phyloP scores from a whole-genome alignment of 768 basidiomycete species.

The Hortiboletus flavorubellus region DNA sequence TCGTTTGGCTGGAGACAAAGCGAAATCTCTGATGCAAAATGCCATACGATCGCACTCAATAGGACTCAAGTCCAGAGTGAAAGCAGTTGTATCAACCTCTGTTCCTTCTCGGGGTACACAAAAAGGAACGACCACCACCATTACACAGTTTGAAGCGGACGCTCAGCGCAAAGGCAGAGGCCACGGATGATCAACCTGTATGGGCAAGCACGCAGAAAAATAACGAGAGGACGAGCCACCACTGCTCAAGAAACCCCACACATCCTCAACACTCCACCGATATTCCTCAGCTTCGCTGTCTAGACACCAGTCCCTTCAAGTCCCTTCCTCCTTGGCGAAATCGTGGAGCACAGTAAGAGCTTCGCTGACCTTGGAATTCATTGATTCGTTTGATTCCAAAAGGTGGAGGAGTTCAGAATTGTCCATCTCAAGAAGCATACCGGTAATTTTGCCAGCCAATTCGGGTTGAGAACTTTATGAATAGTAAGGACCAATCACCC shows the following conservation, averaged over 20 bases:
- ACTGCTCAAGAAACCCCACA: slow-evolving; percentile 35
- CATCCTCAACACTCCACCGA: slow-evolving; percentile 9
- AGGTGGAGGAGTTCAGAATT: slow-evolving; percentile 89
- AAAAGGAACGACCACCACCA: slow-evolving; percentile 52
- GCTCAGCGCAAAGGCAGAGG: slow-evolving; percentile 38
- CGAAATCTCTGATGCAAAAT: neutral
- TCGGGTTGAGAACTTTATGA: slow-evolving; percentile 73
- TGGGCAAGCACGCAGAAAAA: slow-evolving; percentile 35
- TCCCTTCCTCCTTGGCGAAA: slow-evolving; percentile 54
- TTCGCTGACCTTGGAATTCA: slow-evolving; percentile 89
- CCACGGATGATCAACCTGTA: slow-evolving; percentile 36
- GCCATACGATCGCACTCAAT: neutral
- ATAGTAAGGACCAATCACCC: slow-evolving; percentile 7
- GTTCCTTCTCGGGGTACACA: slow-evolving; percentile 51
- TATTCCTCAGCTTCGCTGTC: neutral
- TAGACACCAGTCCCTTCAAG: no score
- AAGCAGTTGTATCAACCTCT: slow-evolving; percentile 58
- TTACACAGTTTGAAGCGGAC: slow-evolving; percentile 38
- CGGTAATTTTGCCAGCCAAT: slow-evolving; percentile 96
- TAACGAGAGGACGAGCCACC: slow-evolving; percentile 48
- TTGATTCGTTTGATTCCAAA: slow-evolving; percentile 75
- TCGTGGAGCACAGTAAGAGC: slow-evolving; percentile 87
- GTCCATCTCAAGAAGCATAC: slow-evolving; percentile 99
- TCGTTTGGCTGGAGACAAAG: no score
- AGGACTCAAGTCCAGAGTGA: slow-evolving; percentile 26